These are phyloP conservation scores for Phyllosticta ampelicida DNA, from an alignment of 2,329 filamentous ascomycete genomes.

Conservation along the genomic window DNA sequence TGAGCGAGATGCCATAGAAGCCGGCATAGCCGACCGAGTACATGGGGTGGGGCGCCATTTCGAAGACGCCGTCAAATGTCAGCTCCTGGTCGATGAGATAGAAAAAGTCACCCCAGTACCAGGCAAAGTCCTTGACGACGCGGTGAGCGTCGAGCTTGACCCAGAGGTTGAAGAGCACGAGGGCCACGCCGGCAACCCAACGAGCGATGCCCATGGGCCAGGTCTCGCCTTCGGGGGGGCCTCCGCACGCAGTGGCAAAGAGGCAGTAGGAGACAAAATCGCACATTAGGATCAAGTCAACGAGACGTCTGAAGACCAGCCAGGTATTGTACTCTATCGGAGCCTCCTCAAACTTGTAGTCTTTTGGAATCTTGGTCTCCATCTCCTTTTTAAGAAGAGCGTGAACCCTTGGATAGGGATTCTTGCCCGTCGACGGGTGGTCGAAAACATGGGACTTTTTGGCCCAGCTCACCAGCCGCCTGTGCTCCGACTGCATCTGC, in stretches of 20 bases:
- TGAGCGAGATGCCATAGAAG: constrained; percentile 96
- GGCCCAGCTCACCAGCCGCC: constrained; percentile 77
- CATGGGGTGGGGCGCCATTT: constrained; percentile 98
- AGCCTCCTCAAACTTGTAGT: constrained; percentile 88
- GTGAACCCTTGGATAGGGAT: constrained; percentile 75
- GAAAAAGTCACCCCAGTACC: constrained; percentile 99
- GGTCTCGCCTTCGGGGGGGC: constrained; percentile 62
- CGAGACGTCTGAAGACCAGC: constrained; percentile 89
- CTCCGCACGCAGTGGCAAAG: constrained; percentile 81
- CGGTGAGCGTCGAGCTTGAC: constrained; percentile 96
- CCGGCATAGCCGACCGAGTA: constrained; percentile 97
- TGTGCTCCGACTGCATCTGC: constrained; percentile 80
- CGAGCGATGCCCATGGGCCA: constrained; percentile 57
- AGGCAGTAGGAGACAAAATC: constrained; percentile 96
- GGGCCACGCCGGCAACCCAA: constrained; percentile 65
- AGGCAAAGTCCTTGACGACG: constrained; percentile 97
- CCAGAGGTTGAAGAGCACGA: constrained; percentile 94
- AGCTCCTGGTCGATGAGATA: constrained; percentile 96
- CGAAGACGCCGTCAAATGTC: constrained; percentile 97
- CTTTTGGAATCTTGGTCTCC: constrained; percentile 85
- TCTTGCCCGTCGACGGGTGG: constrained; percentile 65
- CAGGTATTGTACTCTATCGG: constrained; percentile 99
- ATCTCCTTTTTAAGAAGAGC: constrained; percentile 76
- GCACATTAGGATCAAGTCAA: constrained; percentile 97
- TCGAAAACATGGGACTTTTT: constrained; percentile 79